Percentiles rank a stretch among this genome's conserved stretches.
These are phyloP conservation scores for Phyllosticta citribraziliensis DNA, from an alignment of 2,329 filamentous ascomycete genomes.

Conservation along the genomic window DNA sequence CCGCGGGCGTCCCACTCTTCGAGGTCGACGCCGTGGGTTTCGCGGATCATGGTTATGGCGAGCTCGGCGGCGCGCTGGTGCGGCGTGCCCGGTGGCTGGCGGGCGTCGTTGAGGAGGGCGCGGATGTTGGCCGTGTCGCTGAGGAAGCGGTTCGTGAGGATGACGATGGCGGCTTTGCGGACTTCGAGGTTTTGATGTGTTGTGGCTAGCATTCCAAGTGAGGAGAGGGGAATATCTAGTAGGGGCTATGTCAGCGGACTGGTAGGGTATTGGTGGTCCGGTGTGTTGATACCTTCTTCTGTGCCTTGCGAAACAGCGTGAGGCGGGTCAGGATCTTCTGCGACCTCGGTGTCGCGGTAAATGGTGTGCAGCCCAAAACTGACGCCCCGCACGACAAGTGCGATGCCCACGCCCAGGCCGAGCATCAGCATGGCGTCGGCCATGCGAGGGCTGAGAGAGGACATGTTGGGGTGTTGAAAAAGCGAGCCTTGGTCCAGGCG, in stretches of 20 bases:
- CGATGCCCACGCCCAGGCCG: constrained; percentile 44
- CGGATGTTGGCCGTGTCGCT: constrained; percentile 23
- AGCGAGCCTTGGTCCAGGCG: too few relatives aligned
- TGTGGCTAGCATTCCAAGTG: constrained; percentile 31
- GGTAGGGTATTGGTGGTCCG: constrained; percentile 42
- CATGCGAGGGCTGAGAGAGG: constrained; percentile 15
- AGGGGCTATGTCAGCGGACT: too few relatives aligned
- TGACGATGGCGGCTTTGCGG: constrained; percentile 20
- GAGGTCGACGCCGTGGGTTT: constrained; percentile 6
- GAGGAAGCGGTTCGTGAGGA: constrained; percentile 3
- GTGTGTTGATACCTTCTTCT: constrained; percentile 49
- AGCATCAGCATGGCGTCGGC: constrained; percentile 39
- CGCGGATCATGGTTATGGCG: constrained; percentile 8
- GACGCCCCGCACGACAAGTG: constrained; percentile 49
- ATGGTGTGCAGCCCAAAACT: constrained; percentile 49
- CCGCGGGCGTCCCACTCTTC: constrained; percentile 2
- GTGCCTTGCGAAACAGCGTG: constrained; percentile 43
- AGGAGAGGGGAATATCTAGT: constrained; percentile 31
- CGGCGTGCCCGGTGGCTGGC: neutral
- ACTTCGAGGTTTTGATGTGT: constrained; percentile 34
- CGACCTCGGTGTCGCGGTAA: constrained; percentile 57
- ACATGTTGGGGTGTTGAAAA: neutral
- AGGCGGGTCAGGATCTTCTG: constrained; percentile 54
- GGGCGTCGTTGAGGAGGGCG: constrained; percentile 20
- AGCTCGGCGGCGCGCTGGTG: constrained; percentile 6